phyloP scores from a whole-genome alignment of 2,329 filamentous ascomycete species.

The Capronia epimyces region DNA sequence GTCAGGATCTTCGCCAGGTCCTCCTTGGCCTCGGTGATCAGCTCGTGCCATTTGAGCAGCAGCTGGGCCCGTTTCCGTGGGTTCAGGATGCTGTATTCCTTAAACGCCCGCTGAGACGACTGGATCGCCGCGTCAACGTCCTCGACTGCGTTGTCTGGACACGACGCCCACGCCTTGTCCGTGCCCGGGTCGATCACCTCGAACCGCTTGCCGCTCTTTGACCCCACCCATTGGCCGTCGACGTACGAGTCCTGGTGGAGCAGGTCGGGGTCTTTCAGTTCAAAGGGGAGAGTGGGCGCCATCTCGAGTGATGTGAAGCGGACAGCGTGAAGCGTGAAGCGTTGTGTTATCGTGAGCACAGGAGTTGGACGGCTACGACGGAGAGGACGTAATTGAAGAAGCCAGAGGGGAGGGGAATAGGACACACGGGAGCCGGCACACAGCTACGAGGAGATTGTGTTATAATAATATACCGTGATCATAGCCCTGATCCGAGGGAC shows the following conservation, averaged over 20 bases:
- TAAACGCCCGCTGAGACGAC: conserved; percentile 56
- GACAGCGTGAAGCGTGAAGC: too few relatives aligned
- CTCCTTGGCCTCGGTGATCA: conserved; percentile 58
- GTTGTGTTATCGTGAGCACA: too few relatives aligned
- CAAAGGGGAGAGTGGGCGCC: conserved; percentile 33
- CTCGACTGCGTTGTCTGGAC: conserved; percentile 47
- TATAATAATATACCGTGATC: too few relatives aligned
- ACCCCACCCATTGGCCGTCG: conserved; percentile 44
- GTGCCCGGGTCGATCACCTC: conserved; percentile 51
- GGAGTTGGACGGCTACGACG: too few relatives aligned
- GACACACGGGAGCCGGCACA: too few relatives aligned
- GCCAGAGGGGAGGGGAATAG: too few relatives aligned
- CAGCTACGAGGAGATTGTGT: too few relatives aligned
- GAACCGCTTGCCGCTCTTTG: conserved; percentile 47
- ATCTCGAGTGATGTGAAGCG: too few relatives aligned
- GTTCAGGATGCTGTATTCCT: conserved; percentile 54
- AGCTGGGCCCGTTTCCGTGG: conserved; percentile 58
- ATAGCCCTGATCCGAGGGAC: too few relatives aligned
- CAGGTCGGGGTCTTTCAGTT: conserved; percentile 46
- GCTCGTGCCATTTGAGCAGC: conserved; percentile 59
- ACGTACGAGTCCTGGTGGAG: conserved; percentile 49
- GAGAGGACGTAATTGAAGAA: too few relatives aligned
- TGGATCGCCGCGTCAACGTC: conserved; percentile 59
- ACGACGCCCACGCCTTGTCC: conserved; percentile 47
- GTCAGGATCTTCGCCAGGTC: conserved; percentile 60